Percentiles rank a stretch among this genome's conserved stretches.
Conservation (phyloP, 164 flowering plant species). For the Vitis amurensis region DNA sequence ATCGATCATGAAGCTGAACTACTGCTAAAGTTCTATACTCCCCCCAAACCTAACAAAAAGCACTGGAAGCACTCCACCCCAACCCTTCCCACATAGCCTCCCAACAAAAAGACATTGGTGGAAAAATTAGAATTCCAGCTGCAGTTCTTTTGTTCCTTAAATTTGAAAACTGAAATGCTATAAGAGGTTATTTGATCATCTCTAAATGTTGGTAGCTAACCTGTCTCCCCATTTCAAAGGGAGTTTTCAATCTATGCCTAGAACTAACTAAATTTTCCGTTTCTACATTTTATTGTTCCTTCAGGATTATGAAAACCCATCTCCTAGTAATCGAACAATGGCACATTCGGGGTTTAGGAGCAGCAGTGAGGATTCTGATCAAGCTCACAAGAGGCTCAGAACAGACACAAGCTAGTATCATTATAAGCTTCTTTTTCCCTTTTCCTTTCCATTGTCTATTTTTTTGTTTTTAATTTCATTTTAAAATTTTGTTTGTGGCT, state of each 20-base stretch:
- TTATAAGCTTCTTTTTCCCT: background rate
- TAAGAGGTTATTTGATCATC: too few species aligned
- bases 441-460: background rate
- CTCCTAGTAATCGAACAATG: conserved; percentile 11
- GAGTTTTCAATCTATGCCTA: too few species aligned
- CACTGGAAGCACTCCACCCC: too few species aligned
- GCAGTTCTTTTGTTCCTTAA: too few species aligned
- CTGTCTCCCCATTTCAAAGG: background rate
- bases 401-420: conserved; percentile 22
- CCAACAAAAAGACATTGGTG: too few species aligned
- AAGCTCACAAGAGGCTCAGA: conserved; percentile 32
- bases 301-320: conserved; percentile 24
- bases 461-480: background rate
- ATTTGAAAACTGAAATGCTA: too few species aligned
- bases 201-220: too few species aligned
- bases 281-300: background rate
- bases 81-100: too few species aligned
- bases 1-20: too few species aligned
- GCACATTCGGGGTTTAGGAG: conserved; percentile 16
- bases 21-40: too few species aligned
- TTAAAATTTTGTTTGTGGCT: background rate
- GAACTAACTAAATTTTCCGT: background rate
- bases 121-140: too few species aligned
- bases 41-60: too few species aligned
- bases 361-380: conserved; percentile 24